Evolutionary conservation across 257 asterid species (phyloP), one percentile per base, ranked within the genome.

Genomic region (Gardenia jasminoides): DNA sequence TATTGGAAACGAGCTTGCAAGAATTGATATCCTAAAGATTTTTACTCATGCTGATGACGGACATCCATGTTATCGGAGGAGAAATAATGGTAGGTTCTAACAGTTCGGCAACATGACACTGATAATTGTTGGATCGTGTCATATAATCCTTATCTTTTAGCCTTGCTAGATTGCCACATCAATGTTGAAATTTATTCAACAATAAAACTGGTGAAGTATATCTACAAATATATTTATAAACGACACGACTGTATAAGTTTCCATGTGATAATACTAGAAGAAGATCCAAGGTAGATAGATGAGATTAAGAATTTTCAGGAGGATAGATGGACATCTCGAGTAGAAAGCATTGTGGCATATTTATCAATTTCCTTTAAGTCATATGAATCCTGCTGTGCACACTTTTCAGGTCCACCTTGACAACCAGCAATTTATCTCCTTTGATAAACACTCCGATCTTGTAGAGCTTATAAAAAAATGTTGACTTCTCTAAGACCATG

Each of bases 81-180:
- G 79, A 24, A 43, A 62, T 24, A 22, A 58, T 28, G 31, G 71
- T 5, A 24, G 15, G 22, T 4, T 13, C 4, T 11, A 10, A 33
- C 19, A 54, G 70, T 36, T 6, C 26, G 70, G 6, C 0, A 39
- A 2, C 48, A 62, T 13, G 16, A 19, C 15, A 36, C 61, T 13
- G 79, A 75, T 31, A 74, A 74, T 41, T 11, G 47, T 0, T 74
- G 78, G 78, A 33, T 74, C 1, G 20, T 74, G 2, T 50, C 67
- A n/a, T 47, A 48, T 19, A 46, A 22, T 24, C 30, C 70, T 15
- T 58, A 65, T 20, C 70, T 65, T 17, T 22, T 65, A 8, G 13
- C 36, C 7, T 2, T 10, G 15, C 15, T 26, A 9, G 17, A 72
- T n/a, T 72, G 46, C 76, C 59, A 73, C 16, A 52, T 73, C 2